These are phyloP conservation scores for Vachellia collinsii DNA, from an alignment of 306 rosid species.

Conservation along the genomic window DNA sequence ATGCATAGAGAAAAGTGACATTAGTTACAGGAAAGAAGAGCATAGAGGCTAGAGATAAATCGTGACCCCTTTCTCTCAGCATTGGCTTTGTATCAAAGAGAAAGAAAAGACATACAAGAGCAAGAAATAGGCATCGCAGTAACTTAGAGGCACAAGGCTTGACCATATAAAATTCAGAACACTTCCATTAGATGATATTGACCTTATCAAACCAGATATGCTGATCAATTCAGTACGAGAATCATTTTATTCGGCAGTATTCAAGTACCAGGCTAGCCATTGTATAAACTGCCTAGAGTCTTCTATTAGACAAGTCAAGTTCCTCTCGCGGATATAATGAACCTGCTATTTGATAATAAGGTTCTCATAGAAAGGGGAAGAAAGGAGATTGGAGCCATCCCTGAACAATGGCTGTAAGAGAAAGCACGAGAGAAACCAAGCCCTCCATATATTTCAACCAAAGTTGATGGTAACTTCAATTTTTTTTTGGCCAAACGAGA, in stretches of 20 bases:
- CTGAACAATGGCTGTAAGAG: not conserved
- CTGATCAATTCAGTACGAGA: not conserved
- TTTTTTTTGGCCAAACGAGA: no score
- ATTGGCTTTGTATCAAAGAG: not conserved
- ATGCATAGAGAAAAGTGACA: not conserved
- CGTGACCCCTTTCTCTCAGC: not conserved
- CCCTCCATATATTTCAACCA: not conserved
- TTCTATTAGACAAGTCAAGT: not conserved
- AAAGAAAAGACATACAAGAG: no score
- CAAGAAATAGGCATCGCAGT: not conserved
- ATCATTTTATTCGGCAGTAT: not conserved
- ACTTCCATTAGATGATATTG: conserved; percentile 11
- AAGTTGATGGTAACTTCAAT: no score
- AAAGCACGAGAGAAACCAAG: not conserved
- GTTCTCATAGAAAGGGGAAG: not conserved
- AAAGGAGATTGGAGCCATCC: not conserved
- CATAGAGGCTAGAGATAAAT: not conserved
- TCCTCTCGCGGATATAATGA: not conserved
- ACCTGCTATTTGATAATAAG: not conserved
- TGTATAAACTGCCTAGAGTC: not conserved
- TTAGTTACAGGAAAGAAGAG: conserved; percentile 18
- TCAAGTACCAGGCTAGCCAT: not conserved
- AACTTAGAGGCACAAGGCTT: not conserved
- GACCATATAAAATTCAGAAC: conserved; percentile 9
- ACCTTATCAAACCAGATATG: not conserved